Evolutionary conservation across 1,284 basidiomycete genomes (phyloP).

Genomic region (Phylloboletellus chloephorus): DNA sequence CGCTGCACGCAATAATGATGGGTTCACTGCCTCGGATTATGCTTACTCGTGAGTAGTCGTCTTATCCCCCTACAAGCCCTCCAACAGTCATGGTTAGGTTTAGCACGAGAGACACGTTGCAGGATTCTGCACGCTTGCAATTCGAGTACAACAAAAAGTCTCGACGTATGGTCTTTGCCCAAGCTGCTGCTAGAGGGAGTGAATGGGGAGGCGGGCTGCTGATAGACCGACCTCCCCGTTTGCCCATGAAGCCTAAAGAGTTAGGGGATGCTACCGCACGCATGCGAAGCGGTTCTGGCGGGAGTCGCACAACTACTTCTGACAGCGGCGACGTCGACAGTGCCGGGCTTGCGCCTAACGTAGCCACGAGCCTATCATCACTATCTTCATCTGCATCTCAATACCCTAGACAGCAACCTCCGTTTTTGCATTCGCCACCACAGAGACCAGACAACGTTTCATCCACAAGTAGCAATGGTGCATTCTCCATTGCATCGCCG

Average conservation of each 20-base stretch:
- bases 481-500: constrained; percentile 42
- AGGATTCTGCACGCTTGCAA: constrained; percentile 69
- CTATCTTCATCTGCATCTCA: constrained; percentile 38
- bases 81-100: constrained; percentile 37
- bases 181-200: constrained; percentile 57
- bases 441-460: constrained; percentile 32
- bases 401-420: constrained; percentile 53
- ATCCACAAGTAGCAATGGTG: constrained; percentile 41
- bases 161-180: constrained; percentile 59
- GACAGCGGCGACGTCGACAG: constrained; percentile 64
- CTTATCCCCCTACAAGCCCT: constrained; percentile 4
- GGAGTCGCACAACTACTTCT: constrained; percentile 71
- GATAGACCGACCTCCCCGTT: constrained; percentile 36
- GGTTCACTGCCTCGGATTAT: constrained; percentile 88
- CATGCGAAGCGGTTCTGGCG: constrained; percentile 74
- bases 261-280: constrained; percentile 38
- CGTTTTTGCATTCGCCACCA: constrained; percentile 39
- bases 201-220: constrained; percentile 47
- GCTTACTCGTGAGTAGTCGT: constrained; percentile 72
- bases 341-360: constrained; percentile 35
- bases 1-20: constrained; percentile 79
- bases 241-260: constrained; percentile 39
- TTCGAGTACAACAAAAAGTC: constrained; percentile 74
- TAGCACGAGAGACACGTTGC: constrained; percentile 66
- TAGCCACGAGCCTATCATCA: constrained; percentile 45